A percentile compares a stretch with the other conserved stretches of the same genome.
Conservation (phyloP, 306 rosid genomes). For the Inga oerstediana region DNA sequence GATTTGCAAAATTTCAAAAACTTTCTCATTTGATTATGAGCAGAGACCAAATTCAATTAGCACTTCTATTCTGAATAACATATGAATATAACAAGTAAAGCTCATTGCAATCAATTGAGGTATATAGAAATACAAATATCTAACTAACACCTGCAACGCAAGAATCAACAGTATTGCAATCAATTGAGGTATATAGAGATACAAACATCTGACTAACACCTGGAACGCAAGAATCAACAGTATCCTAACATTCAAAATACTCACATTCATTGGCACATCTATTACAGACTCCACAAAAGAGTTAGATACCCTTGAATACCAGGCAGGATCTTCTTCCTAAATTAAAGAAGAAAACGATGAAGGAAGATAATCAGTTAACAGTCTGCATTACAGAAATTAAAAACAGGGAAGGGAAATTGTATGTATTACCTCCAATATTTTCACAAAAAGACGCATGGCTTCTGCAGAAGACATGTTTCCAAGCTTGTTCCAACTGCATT, state of each 20-base stretch:
- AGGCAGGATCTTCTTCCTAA: no score
- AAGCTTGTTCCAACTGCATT: no score
- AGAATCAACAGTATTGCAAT: not conserved
- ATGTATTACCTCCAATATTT: no score
- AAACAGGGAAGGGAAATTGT: no score
- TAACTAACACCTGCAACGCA: not conserved
- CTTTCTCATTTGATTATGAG: slow-evolving; percentile 9
- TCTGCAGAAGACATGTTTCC: no score
- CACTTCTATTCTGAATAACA: not conserved
- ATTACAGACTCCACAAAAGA: no score
- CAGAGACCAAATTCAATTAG: not conserved
- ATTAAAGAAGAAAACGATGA: no score
- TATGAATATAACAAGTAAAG: slow-evolving; percentile 8
- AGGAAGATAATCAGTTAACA: no score
- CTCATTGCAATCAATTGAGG: not conserved
- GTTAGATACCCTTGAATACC: no score
- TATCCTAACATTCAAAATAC: not conserved
- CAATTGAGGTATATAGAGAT: not conserved
- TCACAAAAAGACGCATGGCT: no score
- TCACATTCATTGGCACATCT: no score
- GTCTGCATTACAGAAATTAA: no score
- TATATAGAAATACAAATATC: not conserved
- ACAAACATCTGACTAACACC: not conserved
- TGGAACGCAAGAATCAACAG: slow-evolving; percentile 1
- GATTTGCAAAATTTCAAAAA: not conserved